Conservation (phyloP, 805 yeast species). For the Scheffersomyces stipitis region DNA sequence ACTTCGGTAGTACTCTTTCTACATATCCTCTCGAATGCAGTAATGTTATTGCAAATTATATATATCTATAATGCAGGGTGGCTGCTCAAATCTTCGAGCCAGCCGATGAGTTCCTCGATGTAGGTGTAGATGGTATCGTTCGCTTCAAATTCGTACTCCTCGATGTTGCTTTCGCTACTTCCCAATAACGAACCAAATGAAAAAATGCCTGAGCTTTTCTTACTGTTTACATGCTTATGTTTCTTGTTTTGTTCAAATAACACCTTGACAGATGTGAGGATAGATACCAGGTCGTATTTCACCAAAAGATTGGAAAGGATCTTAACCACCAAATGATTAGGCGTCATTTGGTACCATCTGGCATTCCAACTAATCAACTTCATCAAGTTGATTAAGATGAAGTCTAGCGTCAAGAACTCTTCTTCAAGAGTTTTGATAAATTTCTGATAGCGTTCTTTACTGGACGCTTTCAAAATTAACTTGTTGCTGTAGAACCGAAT, state of each 20-base stretch:
- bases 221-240: conserved; percentile 5
- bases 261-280: conserved; percentile 40
- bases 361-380: conserved; percentile 60
- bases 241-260: conserved; percentile 33
- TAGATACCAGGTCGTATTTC: conserved; percentile 40
- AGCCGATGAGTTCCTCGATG: conserved; percentile 25
- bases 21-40: no score
- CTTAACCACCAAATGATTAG: conserved; percentile 39
- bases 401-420: conserved; percentile 33
- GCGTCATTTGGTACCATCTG: conserved; percentile 62
- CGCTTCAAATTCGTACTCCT: conserved; percentile 23
- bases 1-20: no score
- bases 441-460: conserved; percentile 14
- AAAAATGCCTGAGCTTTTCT: conserved; percentile 8
- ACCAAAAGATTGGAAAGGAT: conserved; percentile 45
- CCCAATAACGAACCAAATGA: conserved; percentile 6
- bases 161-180: conserved; percentile 5
- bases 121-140: conserved; percentile 34
- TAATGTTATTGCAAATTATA: no score
- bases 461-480: conserved; percentile 26
- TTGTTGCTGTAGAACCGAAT: conserved; percentile 30
- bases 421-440: conserved; percentile 23
- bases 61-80: no score
- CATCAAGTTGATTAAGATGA: conserved; percentile 32
- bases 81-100: conserved; percentile 25